These are phyloP conservation scores for Papiliotrema nemorosa DNA, from an alignment of 1,284 basidiomycete genomes.

Conservation along the genomic window DNA sequence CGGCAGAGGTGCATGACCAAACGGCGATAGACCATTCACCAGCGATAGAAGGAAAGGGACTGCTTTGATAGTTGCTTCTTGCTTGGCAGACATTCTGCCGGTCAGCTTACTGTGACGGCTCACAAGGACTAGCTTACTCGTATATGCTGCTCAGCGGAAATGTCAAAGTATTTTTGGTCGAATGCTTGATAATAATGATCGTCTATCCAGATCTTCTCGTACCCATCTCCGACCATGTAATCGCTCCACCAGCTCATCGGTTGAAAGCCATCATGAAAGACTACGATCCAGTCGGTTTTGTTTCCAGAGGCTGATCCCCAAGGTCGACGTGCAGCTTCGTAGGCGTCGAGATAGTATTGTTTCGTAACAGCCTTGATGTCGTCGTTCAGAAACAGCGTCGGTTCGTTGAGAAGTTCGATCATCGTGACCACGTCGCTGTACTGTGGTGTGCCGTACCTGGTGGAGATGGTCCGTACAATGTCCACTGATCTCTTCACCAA, in stretches of 20 bases:
- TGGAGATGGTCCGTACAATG: constrained; percentile 29
- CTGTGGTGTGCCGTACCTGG: constrained; percentile 34
- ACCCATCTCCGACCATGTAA: constrained; percentile 58
- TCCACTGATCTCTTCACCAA: constrained; percentile 51
- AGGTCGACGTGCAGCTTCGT: constrained; percentile 68
- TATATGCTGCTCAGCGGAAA: constrained; percentile 4
- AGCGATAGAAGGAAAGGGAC: neutral
- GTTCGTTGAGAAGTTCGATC: constrained; percentile 58
- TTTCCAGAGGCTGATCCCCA: constrained; percentile 53
- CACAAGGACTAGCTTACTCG: neutral
- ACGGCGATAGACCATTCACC: constrained; percentile 4
- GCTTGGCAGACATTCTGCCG: neutral
- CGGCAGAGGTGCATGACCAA: neutral
- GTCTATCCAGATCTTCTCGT: constrained; percentile 60
- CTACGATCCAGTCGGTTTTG: constrained; percentile 49
- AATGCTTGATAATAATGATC: constrained; percentile 37
- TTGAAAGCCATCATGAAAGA: constrained; percentile 85
- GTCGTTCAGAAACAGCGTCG: constrained; percentile 65
- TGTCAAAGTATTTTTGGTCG: neutral
- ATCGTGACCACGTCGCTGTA: constrained; percentile 62
- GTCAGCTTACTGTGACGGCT: neutral
- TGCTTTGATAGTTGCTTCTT: neutral
- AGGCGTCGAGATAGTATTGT: constrained; percentile 63
- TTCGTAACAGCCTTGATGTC: constrained; percentile 58
- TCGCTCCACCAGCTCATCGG: constrained; percentile 68